Base-by-base conservation (phyloP, 1,284 basidiomycete genomes). In the Melanopsichium pennsylvanicum region DNA sequence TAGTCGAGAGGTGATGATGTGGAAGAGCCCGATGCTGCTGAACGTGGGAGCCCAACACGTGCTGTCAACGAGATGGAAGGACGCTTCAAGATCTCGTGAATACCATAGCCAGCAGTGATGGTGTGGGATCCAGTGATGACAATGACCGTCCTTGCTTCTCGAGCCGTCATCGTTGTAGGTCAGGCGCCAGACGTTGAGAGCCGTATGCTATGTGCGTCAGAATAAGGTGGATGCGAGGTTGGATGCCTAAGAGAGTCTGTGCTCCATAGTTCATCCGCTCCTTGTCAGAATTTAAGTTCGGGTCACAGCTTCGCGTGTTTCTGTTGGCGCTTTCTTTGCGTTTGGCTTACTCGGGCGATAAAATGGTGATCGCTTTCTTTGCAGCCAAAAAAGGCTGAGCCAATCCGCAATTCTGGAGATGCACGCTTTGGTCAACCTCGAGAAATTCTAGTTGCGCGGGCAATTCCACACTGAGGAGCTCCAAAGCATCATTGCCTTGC, bases 81-180 rank as follows among this genome's bases (percentile, higher is more conserved):
- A 8, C 85, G 85, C 67, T 85, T 88, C 40, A 94, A 84, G 18
- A 93, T 86, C 60, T 94, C 92, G 69, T 88, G 85, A 13, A 94
- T 85, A 36, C 92, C 92, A 31, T 90, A 84, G 7, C 90, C 89
- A 37, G 90, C 91, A 29, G 89, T 86, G 51, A 93, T 83, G 41
- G 84, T 81, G 9, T 89, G 84, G 34, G 88, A 86, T 11, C 88
- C 89, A 81, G 93, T 91, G 78, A 94, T 86, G 80, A 93, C 84
- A 61, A 93, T 86, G 42, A 93, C 86, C 45, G 87, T 88, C 48
- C 90, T 86, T 81, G 93, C 91, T 79, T 91, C 89, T 80, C 92
- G 90, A 35, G 87, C 60, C n/a, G 56, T 64, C 67, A 70, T 66
- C 3, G 19, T 52, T 34, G 44, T 18, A 10, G 35, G 19, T 15